These are phyloP conservation scores for Oenanthe sinensis DNA, from an alignment of 129 eudicot genomes.

Conservation along the genomic window DNA sequence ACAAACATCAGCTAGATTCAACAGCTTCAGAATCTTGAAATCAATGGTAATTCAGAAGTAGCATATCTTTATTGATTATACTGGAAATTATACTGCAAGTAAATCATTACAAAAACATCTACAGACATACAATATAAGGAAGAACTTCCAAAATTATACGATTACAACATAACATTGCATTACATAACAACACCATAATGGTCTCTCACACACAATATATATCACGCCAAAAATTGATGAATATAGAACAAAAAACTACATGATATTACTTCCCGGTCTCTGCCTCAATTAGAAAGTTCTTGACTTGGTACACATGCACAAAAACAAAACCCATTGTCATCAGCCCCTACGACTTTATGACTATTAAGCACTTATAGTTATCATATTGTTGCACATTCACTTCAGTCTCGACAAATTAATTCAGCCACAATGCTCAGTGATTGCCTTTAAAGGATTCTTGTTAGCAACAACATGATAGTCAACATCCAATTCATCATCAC, in stretches of 20 bases:
- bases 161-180: not conserved
- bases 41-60: too few relatives aligned
- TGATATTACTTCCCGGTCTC: not conserved
- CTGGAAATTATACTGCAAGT: not conserved
- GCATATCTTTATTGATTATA: too few relatives aligned
- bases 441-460: slow-evolving; percentile 16
- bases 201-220: not conserved
- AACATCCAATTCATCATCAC: slow-evolving; percentile 12
- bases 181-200: not conserved
- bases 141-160: not conserved
- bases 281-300: not conserved
- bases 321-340: not conserved
- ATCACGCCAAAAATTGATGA: not conserved
- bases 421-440: slow-evolving; percentile 17
- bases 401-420: slow-evolving; percentile 6
- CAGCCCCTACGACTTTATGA: not conserved
- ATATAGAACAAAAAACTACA: not conserved
- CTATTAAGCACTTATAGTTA: not conserved
- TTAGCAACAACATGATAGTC: slow-evolving; percentile 23
- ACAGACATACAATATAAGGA: not conserved
- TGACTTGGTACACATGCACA: not conserved
- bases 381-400: slow-evolving; percentile 8
- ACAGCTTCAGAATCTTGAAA: not conserved
- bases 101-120: not conserved
- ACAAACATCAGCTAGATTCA: not conserved